These are phyloP conservation scores for Colletotrichum musae DNA, from an alignment of 2,329 filamentous ascomycete species.

Conservation along the genomic window DNA sequence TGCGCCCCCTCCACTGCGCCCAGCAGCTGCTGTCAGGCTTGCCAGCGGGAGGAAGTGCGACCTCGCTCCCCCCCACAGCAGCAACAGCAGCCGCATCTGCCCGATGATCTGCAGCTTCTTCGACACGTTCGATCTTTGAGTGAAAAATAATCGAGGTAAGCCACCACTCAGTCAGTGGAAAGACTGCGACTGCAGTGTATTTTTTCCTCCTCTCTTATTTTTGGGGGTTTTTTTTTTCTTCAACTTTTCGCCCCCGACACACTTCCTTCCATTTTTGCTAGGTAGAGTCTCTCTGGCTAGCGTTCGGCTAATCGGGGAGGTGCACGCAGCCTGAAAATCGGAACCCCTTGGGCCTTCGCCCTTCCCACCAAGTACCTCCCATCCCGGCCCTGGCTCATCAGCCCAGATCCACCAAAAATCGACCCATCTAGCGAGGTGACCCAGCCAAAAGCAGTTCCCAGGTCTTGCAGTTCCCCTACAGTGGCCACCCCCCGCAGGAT, in stretches of 20 bases:
- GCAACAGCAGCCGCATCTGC: constrained; percentile 40
- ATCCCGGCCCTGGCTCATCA: constrained; percentile 42
- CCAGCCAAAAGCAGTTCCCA: constrained; percentile 36
- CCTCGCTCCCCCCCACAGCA: constrained; percentile 22
- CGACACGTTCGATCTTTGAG: constrained; percentile 12
- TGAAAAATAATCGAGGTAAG: too few species aligned
- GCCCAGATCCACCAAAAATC: constrained; percentile 46
- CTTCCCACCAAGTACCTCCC: constrained; percentile 11
- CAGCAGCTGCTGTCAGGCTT: not conserved
- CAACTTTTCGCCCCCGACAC: too few species aligned
- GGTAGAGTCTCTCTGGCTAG: not conserved
- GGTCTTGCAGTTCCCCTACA: constrained; percentile 31
- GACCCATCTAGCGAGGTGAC: constrained; percentile 42
- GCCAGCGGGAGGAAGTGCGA: constrained; percentile 19
- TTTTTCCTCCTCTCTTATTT: too few species aligned
- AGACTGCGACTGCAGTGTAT: too few species aligned
- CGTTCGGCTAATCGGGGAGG: constrained; percentile 22
- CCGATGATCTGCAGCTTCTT: constrained; percentile 38
- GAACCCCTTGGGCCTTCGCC: constrained; percentile 5
- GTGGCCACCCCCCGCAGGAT: constrained; percentile 41
- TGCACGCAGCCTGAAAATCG: constrained; percentile 1
- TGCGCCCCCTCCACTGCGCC: not conserved
- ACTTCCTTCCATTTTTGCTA: not conserved
- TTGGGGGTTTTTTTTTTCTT: too few species aligned
- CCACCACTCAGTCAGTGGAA: too few species aligned